Percentiles rank a stretch among this genome's conserved stretches.
Evolutionary conservation across 2,329 filamentous ascomycete species (phyloP).

Genomic region (Anisogramma anomala): DNA sequence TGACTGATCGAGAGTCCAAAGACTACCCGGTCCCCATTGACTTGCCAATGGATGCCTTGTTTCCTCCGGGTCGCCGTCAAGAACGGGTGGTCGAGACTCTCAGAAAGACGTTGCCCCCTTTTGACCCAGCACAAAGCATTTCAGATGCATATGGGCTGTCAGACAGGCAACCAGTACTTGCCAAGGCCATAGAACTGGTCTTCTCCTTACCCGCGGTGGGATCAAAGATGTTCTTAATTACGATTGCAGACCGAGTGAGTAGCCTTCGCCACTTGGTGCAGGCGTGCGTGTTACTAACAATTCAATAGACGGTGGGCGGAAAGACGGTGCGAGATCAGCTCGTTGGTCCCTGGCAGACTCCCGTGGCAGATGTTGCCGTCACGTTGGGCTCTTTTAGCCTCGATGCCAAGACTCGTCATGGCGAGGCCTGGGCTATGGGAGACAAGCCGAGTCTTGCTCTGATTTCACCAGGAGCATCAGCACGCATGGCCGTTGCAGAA

Average conservation of each 20-base stretch:
- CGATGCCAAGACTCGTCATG: slow-evolving; percentile 56
- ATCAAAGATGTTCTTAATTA: slow-evolving; percentile 96
- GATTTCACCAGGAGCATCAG: slow-evolving; percentile 80
- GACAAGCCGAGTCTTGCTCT: slow-evolving; percentile 83
- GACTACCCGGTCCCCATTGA: slow-evolving; percentile 70
- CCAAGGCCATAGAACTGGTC: slow-evolving; percentile 66
- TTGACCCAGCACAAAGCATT: slow-evolving; percentile 58
- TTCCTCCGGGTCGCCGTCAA: slow-evolving; percentile 78
- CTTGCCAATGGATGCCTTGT: slow-evolving; percentile 76
- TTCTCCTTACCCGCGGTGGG: slow-evolving; percentile 79
- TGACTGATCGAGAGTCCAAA: slow-evolving; percentile 69
- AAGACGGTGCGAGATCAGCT: slow-evolving; percentile 85
- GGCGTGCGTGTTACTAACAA: neutral
- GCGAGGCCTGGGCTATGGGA: slow-evolving; percentile 97
- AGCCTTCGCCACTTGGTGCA: neutral
- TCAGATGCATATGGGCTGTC: slow-evolving; percentile 45
- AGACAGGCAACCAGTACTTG: slow-evolving; percentile 14
- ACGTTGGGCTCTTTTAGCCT: slow-evolving; percentile 69
- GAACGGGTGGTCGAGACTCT: slow-evolving; percentile 61
- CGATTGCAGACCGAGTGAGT: slow-evolving; percentile 66
- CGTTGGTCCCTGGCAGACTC: slow-evolving; percentile 92
- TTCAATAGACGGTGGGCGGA: slow-evolving; percentile 63
- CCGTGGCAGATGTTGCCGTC: slow-evolving; percentile 87
- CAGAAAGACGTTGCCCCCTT: slow-evolving; percentile 54
- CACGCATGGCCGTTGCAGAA: slow-evolving; percentile 92